phyloP scores from a whole-genome alignment of 345 rosid genomes.

The Eucalyptus leucophloia region DNA sequence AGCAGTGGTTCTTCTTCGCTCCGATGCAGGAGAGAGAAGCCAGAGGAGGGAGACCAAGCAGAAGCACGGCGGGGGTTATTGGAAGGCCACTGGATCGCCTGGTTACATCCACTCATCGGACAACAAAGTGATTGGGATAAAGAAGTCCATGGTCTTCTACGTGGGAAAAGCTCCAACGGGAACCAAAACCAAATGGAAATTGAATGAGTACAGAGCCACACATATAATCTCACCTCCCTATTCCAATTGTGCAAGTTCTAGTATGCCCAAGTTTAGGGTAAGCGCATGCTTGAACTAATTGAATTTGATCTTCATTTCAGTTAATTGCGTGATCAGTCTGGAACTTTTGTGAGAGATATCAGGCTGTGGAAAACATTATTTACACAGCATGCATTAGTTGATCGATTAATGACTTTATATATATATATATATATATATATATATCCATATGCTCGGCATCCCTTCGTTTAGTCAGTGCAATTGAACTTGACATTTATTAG shows the following conservation, averaged over 20 bases:
- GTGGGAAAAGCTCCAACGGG: not conserved
- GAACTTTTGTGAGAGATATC: not conserved
- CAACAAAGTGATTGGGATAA: not conserved
- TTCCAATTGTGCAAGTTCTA: not conserved
- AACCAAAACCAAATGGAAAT: not conserved
- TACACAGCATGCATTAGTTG: not conserved
- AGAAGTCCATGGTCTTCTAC: not conserved
- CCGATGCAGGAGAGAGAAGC: not conserved
- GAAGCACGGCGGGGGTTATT: not conserved
- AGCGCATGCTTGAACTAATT: not conserved
- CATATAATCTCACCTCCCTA: slow-evolving; percentile 5
- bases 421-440: not conserved
- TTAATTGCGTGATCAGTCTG: not conserved
- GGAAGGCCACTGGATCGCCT: not conserved
- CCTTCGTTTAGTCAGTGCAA: not conserved
- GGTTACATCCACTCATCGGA: not conserved
- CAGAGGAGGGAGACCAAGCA: not conserved
- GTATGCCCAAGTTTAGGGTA: not conserved
- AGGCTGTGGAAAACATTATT: not conserved
- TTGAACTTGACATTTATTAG: not conserved
- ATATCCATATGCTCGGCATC: not conserved
- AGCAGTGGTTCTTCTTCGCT: not conserved
- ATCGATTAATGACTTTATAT: not conserved
- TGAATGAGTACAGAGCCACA: slow-evolving; percentile 52
- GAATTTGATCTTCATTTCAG: not conserved